These are phyloP conservation scores for Hypoxylon sp. DNA, from an alignment of 2,329 filamentous ascomycete genomes.

Conservation along the genomic window DNA sequence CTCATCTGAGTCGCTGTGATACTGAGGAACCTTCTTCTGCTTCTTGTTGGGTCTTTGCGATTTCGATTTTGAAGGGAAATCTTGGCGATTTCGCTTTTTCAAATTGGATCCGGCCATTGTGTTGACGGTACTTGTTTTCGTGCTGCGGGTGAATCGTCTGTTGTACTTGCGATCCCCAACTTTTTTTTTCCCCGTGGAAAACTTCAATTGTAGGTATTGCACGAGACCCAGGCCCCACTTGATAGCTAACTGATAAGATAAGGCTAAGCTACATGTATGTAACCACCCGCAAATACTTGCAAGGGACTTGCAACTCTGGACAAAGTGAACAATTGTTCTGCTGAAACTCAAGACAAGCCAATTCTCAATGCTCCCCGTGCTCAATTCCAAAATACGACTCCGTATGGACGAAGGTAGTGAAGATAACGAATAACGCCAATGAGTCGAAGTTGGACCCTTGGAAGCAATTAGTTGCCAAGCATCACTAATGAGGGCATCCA, in stretches of 20 bases:
- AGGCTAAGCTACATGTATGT: slow-evolving; percentile 15
- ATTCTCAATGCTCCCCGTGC: not conserved
- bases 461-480: slow-evolving; percentile 10
- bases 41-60: slow-evolving; percentile 64
- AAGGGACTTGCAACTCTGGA: slow-evolving; percentile 1
- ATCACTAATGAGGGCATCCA: slow-evolving; percentile 9
- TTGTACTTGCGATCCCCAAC: slow-evolving; percentile 9
- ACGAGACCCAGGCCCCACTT: slow-evolving; percentile 34
- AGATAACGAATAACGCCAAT: not conserved
- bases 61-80: slow-evolving; percentile 50
- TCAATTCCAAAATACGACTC: not conserved
- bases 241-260: slow-evolving; percentile 36
- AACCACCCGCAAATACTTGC: slow-evolving; percentile 17
- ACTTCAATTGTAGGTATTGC: slow-evolving; percentile 33
- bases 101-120: slow-evolving; percentile 49
- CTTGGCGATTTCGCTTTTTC: slow-evolving; percentile 52
- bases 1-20: slow-evolving; percentile 67
- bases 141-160: not conserved
- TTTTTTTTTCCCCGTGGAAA: slow-evolving; percentile 35
- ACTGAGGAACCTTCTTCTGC: slow-evolving; percentile 64
- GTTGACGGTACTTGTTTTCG: slow-evolving; percentile 1
- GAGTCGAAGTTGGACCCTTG: not conserved
- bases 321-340: not conserved
- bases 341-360: not conserved
- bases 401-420: not conserved